Evolutionary conservation across 1,284 basidiomycete species (phyloP).

Genomic region (Pseudozyma flocculosa): DNA sequence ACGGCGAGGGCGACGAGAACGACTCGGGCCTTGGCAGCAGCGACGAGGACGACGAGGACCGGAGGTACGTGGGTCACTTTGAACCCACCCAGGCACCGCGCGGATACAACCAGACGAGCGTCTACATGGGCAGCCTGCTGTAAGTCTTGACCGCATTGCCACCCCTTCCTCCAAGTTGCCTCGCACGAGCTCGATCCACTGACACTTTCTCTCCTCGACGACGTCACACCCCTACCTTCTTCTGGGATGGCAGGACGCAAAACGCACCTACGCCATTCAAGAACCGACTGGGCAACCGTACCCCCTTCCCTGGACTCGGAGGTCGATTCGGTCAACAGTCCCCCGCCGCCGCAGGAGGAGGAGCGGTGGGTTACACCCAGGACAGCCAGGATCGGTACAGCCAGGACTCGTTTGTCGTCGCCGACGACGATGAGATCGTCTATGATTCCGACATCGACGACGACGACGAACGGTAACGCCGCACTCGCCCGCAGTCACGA

Average conservation of each 20-base stretch:
- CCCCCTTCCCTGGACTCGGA: constrained; percentile 38
- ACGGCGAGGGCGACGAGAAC: constrained; percentile 59
- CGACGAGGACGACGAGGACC: constrained; percentile 67
- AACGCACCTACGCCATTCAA: neutral
- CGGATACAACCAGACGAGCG: constrained; percentile 62
- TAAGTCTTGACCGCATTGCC: constrained; percentile 5
- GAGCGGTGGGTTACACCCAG: constrained; percentile 2
- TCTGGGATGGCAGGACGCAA: neutral
- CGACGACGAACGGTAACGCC: no score
- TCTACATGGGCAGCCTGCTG: constrained; percentile 53
- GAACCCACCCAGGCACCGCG: constrained; percentile 69
- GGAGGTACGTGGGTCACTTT: constrained; percentile 66
- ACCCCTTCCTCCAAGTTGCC: neutral
- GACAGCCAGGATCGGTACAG: constrained; percentile 39
- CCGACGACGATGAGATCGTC: constrained; percentile 43
- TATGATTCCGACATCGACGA: constrained; percentile 22
- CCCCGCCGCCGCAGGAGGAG: constrained; percentile 24
- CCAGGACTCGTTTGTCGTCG: constrained; percentile 49
- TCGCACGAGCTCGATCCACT: no score
- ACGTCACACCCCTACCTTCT: no score
- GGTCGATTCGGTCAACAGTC: constrained; percentile 28
- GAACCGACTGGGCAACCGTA: constrained; percentile 8
- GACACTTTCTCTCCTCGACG: neutral
- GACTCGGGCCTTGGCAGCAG: constrained; percentile 61
- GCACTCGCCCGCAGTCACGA: constrained; percentile 21